These are phyloP conservation scores for Pichia sp. DNA, from an alignment of 1,139 yeast species.

Conservation along the genomic window DNA sequence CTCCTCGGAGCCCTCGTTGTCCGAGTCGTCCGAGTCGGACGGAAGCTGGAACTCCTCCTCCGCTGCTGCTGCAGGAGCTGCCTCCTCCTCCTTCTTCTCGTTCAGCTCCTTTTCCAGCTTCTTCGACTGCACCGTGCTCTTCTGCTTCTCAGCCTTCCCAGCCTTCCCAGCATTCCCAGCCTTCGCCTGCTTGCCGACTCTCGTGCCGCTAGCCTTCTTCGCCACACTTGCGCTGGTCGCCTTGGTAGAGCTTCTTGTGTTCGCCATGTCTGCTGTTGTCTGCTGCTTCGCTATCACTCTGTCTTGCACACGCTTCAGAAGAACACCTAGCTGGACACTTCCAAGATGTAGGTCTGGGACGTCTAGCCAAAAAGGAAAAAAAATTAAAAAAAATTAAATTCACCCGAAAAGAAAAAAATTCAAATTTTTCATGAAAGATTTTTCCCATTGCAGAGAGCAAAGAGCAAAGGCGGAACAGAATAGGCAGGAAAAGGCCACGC, in stretches of 20 bases:
- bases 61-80: constrained; percentile 18
- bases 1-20: constrained; percentile 5
- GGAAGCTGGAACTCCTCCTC: constrained; percentile 17
- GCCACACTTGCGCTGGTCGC: background rate
- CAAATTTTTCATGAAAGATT: background rate
- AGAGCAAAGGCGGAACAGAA: too few relatives aligned
- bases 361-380: too few relatives aligned
- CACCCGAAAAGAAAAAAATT: too few relatives aligned
- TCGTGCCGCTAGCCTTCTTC: background rate
- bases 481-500: too few relatives aligned
- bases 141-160: background rate
- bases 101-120: constrained; percentile 3
- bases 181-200: too few relatives aligned
- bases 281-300: background rate
- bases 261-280: background rate
- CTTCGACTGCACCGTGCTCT: background rate
- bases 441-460: too few relatives aligned
- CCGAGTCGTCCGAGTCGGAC: constrained; percentile 14
- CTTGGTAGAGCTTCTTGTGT: background rate
- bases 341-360: too few relatives aligned
- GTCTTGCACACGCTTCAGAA: too few relatives aligned
- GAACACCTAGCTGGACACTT: too few relatives aligned
- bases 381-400: too few relatives aligned
- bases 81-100: constrained; percentile 10
- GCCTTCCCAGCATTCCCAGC: too few relatives aligned